Base-by-base conservation (phyloP, 1,284 basidiomycete genomes). In the Boletus sp. region DNA sequence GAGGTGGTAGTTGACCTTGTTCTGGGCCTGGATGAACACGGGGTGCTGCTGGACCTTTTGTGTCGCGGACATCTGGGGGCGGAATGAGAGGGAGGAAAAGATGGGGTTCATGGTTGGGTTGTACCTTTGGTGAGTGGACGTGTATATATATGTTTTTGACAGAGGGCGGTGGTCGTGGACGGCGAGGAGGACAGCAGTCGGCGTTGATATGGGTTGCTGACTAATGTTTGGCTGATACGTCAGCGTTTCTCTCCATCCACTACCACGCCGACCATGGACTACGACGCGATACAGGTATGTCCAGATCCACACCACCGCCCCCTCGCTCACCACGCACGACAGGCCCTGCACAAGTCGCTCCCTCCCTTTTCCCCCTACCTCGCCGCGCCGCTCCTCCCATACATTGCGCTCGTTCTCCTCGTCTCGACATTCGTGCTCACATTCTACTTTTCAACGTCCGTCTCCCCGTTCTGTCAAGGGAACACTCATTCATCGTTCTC, bases 381-480 rank as follows among this genome's bases (percentile, higher is more conserved):
- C 60, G 80, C 91, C 23, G 83, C 87, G 40, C 74, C 77, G 1
- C 70, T 88, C 30, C 81, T 96, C 37, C 91, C 92, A 9, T 85
- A 83, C 70, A 78, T 95, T 68, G 90, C 94, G 10, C 82, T 92
- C 71, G 55, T 90, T 65, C 83, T 90, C 66, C 83, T 96, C 59
- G 71, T 83, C 2, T 76, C 83, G 28, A 93, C 93, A 3, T 95
- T 97, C 71, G 83, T 74, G 25, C 84, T 95, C 53, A 84, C 89
- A 0, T 96, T 96, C 80, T 93, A 94, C 79, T 94, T 93, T 76
- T 89, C 94, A 61, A 95, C 92, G 94, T 94, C 73, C 71, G 85
- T 81, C 35, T 52, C 44, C 55, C 17, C 43, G 43, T 44, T n/a
- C n/a, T n/a, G n/a, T 19, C 14, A 37, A 37, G 4, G 13, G 11